Evolutionary conservation across 495 filamentous ascomycete species (phyloP).

Genomic region (Lepraria neglecta): DNA sequence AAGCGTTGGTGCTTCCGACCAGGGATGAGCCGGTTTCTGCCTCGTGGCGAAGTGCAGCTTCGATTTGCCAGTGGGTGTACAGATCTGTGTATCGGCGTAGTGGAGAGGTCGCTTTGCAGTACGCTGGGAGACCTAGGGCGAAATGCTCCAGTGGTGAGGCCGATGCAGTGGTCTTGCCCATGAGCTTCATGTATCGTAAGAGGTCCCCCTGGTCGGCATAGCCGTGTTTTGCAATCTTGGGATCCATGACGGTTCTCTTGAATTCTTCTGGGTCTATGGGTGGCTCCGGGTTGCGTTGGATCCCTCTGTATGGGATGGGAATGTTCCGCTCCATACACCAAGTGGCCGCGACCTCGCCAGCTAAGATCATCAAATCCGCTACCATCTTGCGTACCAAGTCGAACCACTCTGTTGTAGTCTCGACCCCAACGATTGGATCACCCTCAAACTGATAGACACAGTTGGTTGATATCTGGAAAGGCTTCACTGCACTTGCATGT

Average conservation of each 20-base stretch:
- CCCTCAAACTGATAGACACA: constrained; percentile 7
- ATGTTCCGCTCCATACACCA: constrained; percentile 74
- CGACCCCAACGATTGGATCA: constrained; percentile 20
- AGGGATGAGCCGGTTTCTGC: constrained; percentile 47
- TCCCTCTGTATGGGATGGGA: constrained; percentile 69
- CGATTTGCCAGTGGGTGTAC: constrained; percentile 87
- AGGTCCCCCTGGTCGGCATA: constrained; percentile 25
- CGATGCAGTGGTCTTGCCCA: constrained; percentile 49
- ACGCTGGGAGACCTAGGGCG: constrained; percentile 59
- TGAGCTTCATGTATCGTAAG: constrained; percentile 37
- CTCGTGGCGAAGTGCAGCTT: constrained; percentile 71
- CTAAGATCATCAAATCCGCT: constrained; percentile 68
- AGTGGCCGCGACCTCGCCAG: constrained; percentile 60
- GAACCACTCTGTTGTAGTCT: constrained; percentile 7
- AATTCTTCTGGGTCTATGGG: constrained; percentile 27
- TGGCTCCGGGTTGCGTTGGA: constrained; percentile 54
- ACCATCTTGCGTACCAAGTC: constrained; percentile 38
- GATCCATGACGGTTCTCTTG: constrained; percentile 7
- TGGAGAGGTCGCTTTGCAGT: constrained; percentile 78
- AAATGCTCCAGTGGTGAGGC: constrained; percentile 48
- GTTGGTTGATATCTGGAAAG: neutral
- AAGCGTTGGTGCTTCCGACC: constrained; percentile 35
- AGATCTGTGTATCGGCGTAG: constrained; percentile 78
- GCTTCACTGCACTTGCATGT: neutral
- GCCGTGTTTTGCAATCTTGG: constrained; percentile 26